Evolutionary conservation across 345 rosid species (phyloP), one percentile per base, ranked within the genome.

Genomic region (Litchi chinensis): DNA sequence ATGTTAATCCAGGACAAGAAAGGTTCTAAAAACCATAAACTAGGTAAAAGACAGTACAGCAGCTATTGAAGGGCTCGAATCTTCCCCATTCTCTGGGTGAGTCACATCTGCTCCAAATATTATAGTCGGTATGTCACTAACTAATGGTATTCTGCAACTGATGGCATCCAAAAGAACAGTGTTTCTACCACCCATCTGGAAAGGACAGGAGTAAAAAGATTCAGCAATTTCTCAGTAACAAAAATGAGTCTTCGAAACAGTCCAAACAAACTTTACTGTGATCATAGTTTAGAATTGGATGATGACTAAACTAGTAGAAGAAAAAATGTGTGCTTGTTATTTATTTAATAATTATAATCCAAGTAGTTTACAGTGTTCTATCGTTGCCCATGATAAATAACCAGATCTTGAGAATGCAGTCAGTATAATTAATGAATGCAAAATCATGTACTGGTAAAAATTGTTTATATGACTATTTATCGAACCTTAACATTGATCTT

Each of bases 31-130:
- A 67, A 73, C 26, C 9, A 57, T 7, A 57, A 78, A n/a, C 24
- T 78, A 26, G 73, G 59, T 71, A 60, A 56, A 57, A 74, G 76
- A 78, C 50, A 12, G 32, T 89, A 96, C 99, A 41, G 99, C 99
- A 15, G 99, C 99, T 43, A 96, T 96, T 18, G 99, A 96, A 44
- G 99, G 99, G 86, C 99, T 96, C 0, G 98, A 91, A 60, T 96
- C 99, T 88, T 96, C 99, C 50, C 99, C 99, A n/a, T 94, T 94
- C 85, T 96, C 99, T 4, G 99, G 99, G 62, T 96, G 99, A 66
- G 99, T 96, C 81, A 96, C 99, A 70, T 96, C 99, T 43, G 99
- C 99, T 21, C 99, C 99, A 74, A 96, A 96, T 85, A 96, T 96
- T 63, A 96, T 96, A 57, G 99, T 96, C 5, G 99, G 99, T 81